Evolutionary conservation across 352 stramenopile species (phyloP).

Genomic region (Globisporangium canariense): DNA sequence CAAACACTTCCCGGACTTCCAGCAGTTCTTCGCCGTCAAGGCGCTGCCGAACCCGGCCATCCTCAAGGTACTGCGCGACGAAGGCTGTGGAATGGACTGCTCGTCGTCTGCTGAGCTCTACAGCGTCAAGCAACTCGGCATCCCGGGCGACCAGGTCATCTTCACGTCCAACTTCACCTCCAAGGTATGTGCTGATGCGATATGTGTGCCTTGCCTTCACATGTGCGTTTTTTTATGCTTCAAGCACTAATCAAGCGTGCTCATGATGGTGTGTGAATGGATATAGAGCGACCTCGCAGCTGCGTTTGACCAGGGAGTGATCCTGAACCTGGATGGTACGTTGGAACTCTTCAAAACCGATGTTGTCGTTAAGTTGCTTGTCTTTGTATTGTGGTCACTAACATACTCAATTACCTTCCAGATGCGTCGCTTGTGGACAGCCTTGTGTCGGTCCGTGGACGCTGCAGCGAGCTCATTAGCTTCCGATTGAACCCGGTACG

Average conservation of each 20-base stretch:
- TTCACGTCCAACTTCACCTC: conserved; percentile 91
- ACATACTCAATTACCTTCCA: neutral
- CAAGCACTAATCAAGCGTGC: neutral
- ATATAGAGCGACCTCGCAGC: conserved; percentile 51
- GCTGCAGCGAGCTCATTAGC: conserved; percentile 82
- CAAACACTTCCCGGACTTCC: conserved; percentile 75
- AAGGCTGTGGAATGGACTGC: conserved; percentile 89
- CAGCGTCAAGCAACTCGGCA: conserved; percentile 70
- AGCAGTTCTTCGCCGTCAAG: conserved; percentile 90
- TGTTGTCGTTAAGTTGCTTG: neutral
- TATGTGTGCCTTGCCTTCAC: neutral
- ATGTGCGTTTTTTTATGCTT: neutral
- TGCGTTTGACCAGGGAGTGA: conserved; percentile 79
- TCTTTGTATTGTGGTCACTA: neutral
- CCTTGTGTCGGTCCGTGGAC: conserved; percentile 57
- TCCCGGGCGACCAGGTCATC: conserved; percentile 76
- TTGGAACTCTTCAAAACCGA: conserved; percentile 7
- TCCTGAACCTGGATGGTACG: conserved; percentile 83
- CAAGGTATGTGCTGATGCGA: conserved; percentile 20
- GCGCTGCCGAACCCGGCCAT: conserved; percentile 87
- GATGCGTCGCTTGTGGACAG: conserved; percentile 82
- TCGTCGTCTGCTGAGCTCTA: conserved; percentile 83
- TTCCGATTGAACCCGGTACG: conserved; percentile 82
- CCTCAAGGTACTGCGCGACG: conserved; percentile 75
- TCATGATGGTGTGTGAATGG: neutral